Conservation (phyloP, 2,329 filamentous ascomycete species). For the Emergomyces orientalis region DNA sequence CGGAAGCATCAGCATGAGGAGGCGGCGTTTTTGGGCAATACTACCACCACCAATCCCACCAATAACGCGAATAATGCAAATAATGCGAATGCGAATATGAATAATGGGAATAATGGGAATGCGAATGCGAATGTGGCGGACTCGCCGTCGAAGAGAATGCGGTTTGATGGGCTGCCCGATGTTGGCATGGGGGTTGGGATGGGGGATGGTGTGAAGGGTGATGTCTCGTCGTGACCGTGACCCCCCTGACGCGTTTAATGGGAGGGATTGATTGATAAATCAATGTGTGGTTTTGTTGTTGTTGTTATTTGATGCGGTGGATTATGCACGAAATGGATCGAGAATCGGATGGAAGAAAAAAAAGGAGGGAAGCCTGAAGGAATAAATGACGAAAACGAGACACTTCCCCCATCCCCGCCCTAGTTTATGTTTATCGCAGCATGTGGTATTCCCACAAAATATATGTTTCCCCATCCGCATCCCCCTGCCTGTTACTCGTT, state of each 20-base stretch:
- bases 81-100: neutral
- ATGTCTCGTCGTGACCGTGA: neutral
- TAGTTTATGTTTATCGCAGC: neutral
- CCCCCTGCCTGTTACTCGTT: too few species aligned
- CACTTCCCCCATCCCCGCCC: too few species aligned
- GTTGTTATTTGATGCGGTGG: too few species aligned
- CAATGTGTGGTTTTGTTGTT: neutral
- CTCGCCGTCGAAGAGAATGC: conserved; percentile 3
- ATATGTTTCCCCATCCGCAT: too few species aligned
- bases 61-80: neutral
- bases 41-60: conserved; percentile 4
- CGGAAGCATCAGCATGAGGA: conserved; percentile 35
- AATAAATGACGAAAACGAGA: neutral
- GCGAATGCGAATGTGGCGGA: neutral
- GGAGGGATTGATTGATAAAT: too few species aligned
- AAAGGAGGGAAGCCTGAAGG: neutral
- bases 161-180: conserved; percentile 4
- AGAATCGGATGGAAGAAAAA: too few species aligned
- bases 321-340: neutral
- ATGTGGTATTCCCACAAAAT: too few species aligned
- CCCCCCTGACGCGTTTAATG: neutral
- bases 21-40: conserved; percentile 25
- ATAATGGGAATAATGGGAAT: too few species aligned
- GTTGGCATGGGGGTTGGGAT: neutral
- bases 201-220: neutral